These are phyloP conservation scores for Aspergillus brasiliensis DNA, from an alignment of 2,329 filamentous ascomycete species.

Conservation along the genomic window DNA sequence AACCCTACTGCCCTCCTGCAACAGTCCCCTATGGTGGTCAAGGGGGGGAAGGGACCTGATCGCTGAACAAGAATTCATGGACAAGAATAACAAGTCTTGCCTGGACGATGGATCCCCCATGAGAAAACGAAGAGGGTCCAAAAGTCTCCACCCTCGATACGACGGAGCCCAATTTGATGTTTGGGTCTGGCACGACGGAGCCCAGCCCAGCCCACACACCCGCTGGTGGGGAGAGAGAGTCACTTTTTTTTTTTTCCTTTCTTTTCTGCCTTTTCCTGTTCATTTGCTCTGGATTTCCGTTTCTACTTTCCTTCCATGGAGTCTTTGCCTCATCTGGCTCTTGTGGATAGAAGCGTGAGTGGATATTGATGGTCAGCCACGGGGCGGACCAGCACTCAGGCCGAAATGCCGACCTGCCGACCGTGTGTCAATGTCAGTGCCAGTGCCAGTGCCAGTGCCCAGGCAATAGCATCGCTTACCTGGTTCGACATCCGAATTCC, in stretches of 20 bases:
- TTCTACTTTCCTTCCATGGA: neutral
- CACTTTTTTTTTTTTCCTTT: neutral
- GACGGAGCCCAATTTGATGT: neutral
- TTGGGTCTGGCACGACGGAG: neutral
- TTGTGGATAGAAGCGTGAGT: neutral
- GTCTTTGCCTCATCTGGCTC: neutral
- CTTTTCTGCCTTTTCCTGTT: neutral
- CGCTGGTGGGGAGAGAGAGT: too few relatives aligned
- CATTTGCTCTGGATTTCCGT: neutral
- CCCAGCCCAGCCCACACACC: neutral
- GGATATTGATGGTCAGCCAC: neutral
- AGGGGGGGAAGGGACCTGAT: neutral
- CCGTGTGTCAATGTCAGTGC: neutral
- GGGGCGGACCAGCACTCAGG: neutral
- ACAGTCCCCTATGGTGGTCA: neutral
- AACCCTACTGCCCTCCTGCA: constrained; percentile 1
- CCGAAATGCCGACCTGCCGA: constrained; percentile 27
- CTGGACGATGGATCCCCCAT: neutral
- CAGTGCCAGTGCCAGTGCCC: neutral
- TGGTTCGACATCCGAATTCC: neutral
- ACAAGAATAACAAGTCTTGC: neutral
- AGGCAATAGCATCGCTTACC: neutral
- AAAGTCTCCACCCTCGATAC: constrained; percentile 1
- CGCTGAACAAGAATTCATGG: neutral
- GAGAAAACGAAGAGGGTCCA: constrained; percentile 1